These are phyloP conservation scores for Dorcoceras hygrometricum DNA, from an alignment of 257 asterid species.

Conservation along the genomic window DNA sequence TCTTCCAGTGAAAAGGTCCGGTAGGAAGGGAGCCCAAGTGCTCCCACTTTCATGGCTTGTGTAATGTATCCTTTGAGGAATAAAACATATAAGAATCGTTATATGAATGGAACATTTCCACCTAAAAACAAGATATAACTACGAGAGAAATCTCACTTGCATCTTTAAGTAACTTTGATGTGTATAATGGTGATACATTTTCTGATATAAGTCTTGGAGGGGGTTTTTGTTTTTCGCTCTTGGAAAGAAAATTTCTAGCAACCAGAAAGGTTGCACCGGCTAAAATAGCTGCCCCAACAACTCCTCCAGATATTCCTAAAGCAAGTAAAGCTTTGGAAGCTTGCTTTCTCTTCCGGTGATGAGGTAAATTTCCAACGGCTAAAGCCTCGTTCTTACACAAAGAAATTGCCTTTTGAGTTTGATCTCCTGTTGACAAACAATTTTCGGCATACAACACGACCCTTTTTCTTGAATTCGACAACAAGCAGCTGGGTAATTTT, in stretches of 20 bases:
- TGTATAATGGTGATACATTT: conserved; percentile 51
- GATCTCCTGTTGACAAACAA: conserved; percentile 51
- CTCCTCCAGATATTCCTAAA: conserved; percentile 51
- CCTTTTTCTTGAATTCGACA: conserved; percentile 31
- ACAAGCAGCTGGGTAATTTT: conserved; percentile 59
- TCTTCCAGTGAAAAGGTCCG: conserved; percentile 70
- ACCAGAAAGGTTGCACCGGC: conserved; percentile 35
- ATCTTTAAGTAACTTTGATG: conserved; percentile 67
- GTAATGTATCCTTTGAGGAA: conserved; percentile 56
- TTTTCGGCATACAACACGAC: conserved; percentile 48
- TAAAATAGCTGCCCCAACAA: conserved; percentile 47
- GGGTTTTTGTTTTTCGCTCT: conserved; percentile 29
- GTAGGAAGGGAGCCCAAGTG: conserved; percentile 68
- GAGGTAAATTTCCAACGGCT: conserved; percentile 81
- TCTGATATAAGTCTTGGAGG: conserved; percentile 40
- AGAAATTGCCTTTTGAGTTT: conserved; percentile 54
- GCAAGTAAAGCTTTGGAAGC: conserved; percentile 43
- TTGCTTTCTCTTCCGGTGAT: conserved; percentile 35
- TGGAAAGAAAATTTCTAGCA: conserved; percentile 42
- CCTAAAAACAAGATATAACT: background rate
- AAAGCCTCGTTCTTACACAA: conserved; percentile 70
- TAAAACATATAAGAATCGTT: conserved; percentile 9
- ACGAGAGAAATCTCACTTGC: conserved; percentile 56
- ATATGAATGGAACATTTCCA: background rate
- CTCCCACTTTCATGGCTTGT: conserved; percentile 75